These are phyloP conservation scores for Leucogyrophana mollusca DNA, from an alignment of 768 basidiomycete genomes.

Conservation along the genomic window DNA sequence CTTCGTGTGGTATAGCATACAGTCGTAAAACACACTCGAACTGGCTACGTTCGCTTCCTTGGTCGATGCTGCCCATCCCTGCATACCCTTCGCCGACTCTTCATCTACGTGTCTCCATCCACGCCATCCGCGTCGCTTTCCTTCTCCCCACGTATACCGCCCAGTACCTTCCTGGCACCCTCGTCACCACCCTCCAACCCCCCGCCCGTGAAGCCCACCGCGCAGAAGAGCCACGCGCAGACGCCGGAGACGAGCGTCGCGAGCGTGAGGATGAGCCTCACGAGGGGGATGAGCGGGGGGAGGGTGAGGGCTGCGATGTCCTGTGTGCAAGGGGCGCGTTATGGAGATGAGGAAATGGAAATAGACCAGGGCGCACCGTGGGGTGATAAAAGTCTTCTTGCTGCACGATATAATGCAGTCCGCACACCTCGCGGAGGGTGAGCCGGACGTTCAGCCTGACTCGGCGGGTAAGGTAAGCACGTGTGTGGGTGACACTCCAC, in stretches of 20 bases:
- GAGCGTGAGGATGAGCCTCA: slow-evolving; percentile 3
- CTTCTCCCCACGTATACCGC: too few species aligned
- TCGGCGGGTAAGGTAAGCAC: background rate
- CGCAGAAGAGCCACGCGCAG: slow-evolving; percentile 3
- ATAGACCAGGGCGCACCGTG: slow-evolving; percentile 30
- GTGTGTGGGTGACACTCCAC: background rate
- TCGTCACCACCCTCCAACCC: slow-evolving; percentile 2
- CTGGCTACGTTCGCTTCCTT: too few species aligned
- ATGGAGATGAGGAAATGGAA: too few species aligned
- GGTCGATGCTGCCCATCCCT: too few species aligned
- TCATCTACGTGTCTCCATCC: too few species aligned
- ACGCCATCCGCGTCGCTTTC: too few species aligned
- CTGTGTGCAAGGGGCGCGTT: background rate
- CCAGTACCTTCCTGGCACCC: too few species aligned
- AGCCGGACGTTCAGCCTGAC: slow-evolving; percentile 49
- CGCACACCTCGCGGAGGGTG: slow-evolving; percentile 44
- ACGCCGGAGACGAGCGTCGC: slow-evolving; percentile 14
- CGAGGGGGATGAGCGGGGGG: background rate
- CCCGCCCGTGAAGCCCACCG: background rate
- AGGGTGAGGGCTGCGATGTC: background rate
- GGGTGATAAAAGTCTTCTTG: slow-evolving; percentile 65
- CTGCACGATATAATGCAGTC: slow-evolving; percentile 42
- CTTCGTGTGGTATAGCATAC: too few species aligned
- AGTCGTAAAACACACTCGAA: too few species aligned
- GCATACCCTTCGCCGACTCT: too few species aligned